Conservation (phyloP, 768 basidiomycete species). For the Candolleomyces eurysporus region DNA sequence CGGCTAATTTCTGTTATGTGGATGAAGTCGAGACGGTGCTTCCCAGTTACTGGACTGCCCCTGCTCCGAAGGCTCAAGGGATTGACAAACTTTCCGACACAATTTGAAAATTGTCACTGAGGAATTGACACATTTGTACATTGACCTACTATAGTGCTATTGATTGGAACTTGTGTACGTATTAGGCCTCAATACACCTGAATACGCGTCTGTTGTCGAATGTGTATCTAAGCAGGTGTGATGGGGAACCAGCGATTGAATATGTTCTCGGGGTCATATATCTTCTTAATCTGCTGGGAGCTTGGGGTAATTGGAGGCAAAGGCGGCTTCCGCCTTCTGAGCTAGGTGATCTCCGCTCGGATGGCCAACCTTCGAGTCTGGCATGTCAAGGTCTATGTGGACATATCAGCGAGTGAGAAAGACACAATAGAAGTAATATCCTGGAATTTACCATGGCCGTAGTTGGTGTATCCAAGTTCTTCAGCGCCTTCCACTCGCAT, state of each 20-base stretch:
- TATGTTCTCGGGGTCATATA: slow-evolving; percentile 41
- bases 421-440: not conserved
- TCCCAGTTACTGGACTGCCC: slow-evolving; percentile 38
- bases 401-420: not conserved
- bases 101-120: not conserved
- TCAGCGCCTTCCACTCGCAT: slow-evolving; percentile 24
- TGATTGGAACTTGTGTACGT: too few species aligned
- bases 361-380: not conserved
- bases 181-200: too few species aligned
- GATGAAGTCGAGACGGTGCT: slow-evolving; percentile 37
- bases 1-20: slow-evolving; percentile 41
- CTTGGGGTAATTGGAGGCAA: slow-evolving; percentile 36
- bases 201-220: too few species aligned
- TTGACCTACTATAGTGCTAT: too few species aligned
- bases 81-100: not conserved
- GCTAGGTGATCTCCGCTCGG: not conserved
- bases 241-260: slow-evolving; percentile 49
- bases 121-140: too few species aligned
- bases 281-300: slow-evolving; percentile 40
- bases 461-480: slow-evolving; percentile 44
- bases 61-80: not conserved
- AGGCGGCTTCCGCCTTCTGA: slow-evolving; percentile 25
- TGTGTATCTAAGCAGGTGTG: slow-evolving; percentile 17
- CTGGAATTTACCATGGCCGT: slow-evolving; percentile 33
- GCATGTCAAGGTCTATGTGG: not conserved